Evolutionary conservation across 495 filamentous ascomycete genomes (phyloP).

Genomic region (Xylaria palmicola): DNA sequence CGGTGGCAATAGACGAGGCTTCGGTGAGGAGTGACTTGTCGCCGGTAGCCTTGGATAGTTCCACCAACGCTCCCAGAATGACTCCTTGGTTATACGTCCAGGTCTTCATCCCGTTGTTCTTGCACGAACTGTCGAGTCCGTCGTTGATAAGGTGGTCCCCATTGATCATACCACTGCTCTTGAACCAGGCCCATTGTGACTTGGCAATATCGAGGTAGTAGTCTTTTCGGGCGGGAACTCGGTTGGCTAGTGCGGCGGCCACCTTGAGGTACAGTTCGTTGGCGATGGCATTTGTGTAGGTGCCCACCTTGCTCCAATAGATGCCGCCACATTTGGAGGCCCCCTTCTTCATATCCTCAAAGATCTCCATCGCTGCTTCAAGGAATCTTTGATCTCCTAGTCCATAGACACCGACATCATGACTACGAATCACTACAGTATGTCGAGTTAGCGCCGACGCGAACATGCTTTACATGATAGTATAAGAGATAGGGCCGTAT

Average conservation of each 20-base stretch:
- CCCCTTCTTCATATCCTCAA: constrained; percentile 59
- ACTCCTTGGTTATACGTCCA: constrained; percentile 86
- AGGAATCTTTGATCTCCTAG: constrained; percentile 56
- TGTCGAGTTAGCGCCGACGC: constrained; percentile 1
- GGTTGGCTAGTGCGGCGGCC: constrained; percentile 72
- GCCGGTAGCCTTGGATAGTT: constrained; percentile 57
- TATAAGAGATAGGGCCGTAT: background rate
- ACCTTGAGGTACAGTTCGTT: constrained; percentile 73
- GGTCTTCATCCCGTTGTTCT: constrained; percentile 61
- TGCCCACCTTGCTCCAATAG: constrained; percentile 63
- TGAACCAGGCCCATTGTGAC: constrained; percentile 69
- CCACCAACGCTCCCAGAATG: constrained; percentile 68
- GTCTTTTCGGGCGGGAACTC: constrained; percentile 45
- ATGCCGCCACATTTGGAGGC: constrained; percentile 61
- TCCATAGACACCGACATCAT: constrained; percentile 49
- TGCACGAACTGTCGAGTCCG: constrained; percentile 57
- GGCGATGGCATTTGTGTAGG: constrained; percentile 68
- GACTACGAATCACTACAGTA: constrained; percentile 53
- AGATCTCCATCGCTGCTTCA: constrained; percentile 56
- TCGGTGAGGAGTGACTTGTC: constrained; percentile 52
- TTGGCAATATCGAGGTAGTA: constrained; percentile 58
- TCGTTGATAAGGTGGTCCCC: constrained; percentile 67
- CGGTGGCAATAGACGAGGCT: constrained; percentile 64
- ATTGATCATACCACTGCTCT: constrained; percentile 63
- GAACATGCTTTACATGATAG: constrained; percentile 7